phyloP scores from a whole-genome alignment of 2,329 filamentous ascomycete genomes.

The Cercospora sp. region DNA sequence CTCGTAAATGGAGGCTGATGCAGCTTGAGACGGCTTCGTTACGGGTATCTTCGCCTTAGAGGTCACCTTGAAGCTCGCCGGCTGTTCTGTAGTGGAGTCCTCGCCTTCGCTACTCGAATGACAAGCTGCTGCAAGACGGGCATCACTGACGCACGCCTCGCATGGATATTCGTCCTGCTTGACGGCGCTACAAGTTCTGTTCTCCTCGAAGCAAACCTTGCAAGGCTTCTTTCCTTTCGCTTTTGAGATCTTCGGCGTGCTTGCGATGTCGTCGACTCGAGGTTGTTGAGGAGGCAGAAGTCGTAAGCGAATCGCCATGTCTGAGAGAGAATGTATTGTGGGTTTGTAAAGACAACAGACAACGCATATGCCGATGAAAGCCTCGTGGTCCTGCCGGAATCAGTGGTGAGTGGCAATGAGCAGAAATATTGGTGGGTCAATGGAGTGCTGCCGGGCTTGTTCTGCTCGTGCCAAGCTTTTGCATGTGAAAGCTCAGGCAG shows the following conservation, averaged over 20 bases:
- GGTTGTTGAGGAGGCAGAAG: background rate
- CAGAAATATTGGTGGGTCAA: background rate
- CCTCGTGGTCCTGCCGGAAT: background rate
- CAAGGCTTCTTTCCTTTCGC: background rate
- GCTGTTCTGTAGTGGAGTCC: background rate
- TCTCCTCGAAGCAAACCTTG: background rate
- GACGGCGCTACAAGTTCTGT: background rate
- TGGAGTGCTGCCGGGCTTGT: background rate
- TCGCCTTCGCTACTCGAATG: background rate
- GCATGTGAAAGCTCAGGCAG: background rate
- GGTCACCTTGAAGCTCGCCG: background rate
- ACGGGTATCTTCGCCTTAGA: background rate
- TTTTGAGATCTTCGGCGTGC: background rate
- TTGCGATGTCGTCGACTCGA: background rate
- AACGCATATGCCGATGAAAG: background rate
- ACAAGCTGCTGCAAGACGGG: background rate
- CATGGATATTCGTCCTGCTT: background rate
- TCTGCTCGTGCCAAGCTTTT: background rate
- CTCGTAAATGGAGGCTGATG: background rate
- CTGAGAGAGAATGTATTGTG: background rate
- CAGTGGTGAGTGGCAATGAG: background rate
- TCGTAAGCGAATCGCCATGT: background rate
- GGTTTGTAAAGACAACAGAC: background rate
- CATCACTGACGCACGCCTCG: background rate
- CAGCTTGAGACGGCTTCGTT: background rate